Conservation (phyloP, 164 flowering plant genomes). For the Echeveria elegans region DNA sequence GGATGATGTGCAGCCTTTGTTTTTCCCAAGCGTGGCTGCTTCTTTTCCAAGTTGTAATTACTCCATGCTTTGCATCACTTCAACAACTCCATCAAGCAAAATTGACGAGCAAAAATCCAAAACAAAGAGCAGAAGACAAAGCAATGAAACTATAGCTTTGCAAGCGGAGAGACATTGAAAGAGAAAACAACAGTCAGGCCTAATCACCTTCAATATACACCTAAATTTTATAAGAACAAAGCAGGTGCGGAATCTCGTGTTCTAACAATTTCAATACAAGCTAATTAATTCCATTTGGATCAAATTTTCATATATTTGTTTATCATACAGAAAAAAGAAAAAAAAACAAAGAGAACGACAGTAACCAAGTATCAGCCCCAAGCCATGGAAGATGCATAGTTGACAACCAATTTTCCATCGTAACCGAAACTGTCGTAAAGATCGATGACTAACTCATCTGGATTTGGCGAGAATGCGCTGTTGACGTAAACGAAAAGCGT, state of each 20-base stretch:
- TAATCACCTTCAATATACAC: too few species aligned
- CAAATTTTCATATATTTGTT: not conserved
- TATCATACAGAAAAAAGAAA: not conserved
- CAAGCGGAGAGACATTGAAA: too few species aligned
- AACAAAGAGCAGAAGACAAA: too few species aligned
- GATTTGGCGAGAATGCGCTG: slow-evolving; percentile 94
- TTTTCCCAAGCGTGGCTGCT: too few species aligned
- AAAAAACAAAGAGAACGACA: not conserved
- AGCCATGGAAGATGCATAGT: slow-evolving; percentile 13
- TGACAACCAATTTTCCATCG: slow-evolving; percentile 86
- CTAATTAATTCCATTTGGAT: not conserved
- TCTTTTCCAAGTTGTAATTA: too few species aligned
- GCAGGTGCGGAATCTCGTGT: not conserved
- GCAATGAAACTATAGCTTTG: too few species aligned
- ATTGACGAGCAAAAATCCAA: too few species aligned
- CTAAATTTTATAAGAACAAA: too few species aligned
- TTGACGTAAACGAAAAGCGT: slow-evolving; percentile 92
- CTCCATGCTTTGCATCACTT: too few species aligned
- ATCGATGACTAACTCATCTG: slow-evolving; percentile 81
- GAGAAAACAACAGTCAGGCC: too few species aligned
- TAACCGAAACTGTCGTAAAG: slow-evolving; percentile 79
- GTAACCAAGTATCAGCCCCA: not conserved
- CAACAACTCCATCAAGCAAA: too few species aligned
- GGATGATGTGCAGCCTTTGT: too few species aligned
- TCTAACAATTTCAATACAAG: not conserved